Evolutionary conservation across 2,329 filamentous ascomycete species (phyloP).

Genomic region (Cladosporium sp.): DNA sequence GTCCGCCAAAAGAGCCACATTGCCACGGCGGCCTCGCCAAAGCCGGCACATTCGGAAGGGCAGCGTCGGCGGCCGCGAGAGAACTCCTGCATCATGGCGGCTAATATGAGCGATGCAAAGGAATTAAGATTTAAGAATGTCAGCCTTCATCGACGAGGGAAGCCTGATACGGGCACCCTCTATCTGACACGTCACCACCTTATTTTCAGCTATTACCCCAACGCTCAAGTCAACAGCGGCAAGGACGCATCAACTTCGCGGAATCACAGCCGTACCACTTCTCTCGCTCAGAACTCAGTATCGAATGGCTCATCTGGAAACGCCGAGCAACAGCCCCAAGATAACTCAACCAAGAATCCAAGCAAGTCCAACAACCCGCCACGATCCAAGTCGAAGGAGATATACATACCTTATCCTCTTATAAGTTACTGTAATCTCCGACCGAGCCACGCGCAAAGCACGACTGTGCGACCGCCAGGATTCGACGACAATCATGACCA

Average conservation of each 20-base stretch:
- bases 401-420: constrained; percentile 94
- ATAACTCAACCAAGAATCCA: background rate
- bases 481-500: background rate
- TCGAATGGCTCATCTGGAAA: constrained; percentile 13
- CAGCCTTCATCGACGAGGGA: constrained; percentile 54
- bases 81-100: background rate
- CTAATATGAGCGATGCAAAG: background rate
- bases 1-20: background rate
- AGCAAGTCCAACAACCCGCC: constrained; percentile 14
- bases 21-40: background rate
- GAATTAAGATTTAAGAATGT: constrained; percentile 53
- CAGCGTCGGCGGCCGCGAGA: background rate
- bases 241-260: constrained; percentile 12
- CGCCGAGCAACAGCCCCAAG: constrained; percentile 10
- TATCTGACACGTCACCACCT: constrained; percentile 62
- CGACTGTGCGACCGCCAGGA: background rate
- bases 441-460: constrained; percentile 40
- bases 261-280: constrained; percentile 16
- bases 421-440: constrained; percentile 76
- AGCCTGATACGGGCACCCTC: constrained; percentile 55
- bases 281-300: background rate
- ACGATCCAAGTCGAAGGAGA: constrained; percentile 56
- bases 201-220: constrained; percentile 57
- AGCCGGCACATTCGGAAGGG: background rate
- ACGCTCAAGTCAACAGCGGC: background rate